Evolutionary conservation across 805 yeast species (phyloP).

Genomic region (Metschnikowia gruessii): DNA sequence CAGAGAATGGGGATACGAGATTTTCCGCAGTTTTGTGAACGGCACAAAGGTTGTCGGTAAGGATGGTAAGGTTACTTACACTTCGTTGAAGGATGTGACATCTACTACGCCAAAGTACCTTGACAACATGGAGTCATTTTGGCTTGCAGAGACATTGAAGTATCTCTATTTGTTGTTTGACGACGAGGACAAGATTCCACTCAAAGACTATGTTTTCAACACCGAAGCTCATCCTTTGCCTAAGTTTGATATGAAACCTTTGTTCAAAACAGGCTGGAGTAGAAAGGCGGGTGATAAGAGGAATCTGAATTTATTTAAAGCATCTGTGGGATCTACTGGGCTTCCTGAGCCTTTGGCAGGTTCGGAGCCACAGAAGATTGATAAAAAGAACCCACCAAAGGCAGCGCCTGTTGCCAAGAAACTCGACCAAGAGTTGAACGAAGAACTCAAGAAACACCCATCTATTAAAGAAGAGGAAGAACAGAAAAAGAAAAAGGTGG

Average conservation of each 20-base stretch:
- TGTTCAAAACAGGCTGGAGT: constrained; percentile 62
- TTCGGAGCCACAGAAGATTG: constrained; percentile 16
- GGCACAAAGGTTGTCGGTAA: constrained; percentile 48
- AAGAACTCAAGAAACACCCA: constrained; percentile 37
- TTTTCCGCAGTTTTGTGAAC: constrained; percentile 66
- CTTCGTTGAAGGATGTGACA: constrained; percentile 68
- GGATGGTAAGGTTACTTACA: constrained; percentile 49
- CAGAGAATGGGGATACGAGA: constrained; percentile 87
- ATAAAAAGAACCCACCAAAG: constrained; percentile 35
- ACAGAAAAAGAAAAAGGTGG: constrained; percentile 26
- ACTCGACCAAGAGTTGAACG: constrained; percentile 32
- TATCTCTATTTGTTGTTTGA: constrained; percentile 54
- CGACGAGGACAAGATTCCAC: constrained; percentile 57
- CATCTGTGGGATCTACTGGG: constrained; percentile 15
- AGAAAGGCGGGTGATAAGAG: constrained; percentile 32
- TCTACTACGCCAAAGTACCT: constrained; percentile 46
- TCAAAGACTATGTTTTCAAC: constrained; percentile 72
- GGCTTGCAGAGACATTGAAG: constrained; percentile 92
- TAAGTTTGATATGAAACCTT: constrained; percentile 49
- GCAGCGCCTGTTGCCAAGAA: constrained; percentile 44
- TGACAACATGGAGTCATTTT: constrained; percentile 87
- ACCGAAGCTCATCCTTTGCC: constrained; percentile 96
- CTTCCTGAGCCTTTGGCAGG: constrained; percentile 8
- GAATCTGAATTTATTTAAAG: constrained; percentile 10
- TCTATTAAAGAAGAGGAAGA: constrained; percentile 28